Evolutionary conservation across 1,284 basidiomycete genomes (phyloP), one percentile per base, ranked within the genome.

Genomic region (Pseudozyma tsukubaensis): DNA sequence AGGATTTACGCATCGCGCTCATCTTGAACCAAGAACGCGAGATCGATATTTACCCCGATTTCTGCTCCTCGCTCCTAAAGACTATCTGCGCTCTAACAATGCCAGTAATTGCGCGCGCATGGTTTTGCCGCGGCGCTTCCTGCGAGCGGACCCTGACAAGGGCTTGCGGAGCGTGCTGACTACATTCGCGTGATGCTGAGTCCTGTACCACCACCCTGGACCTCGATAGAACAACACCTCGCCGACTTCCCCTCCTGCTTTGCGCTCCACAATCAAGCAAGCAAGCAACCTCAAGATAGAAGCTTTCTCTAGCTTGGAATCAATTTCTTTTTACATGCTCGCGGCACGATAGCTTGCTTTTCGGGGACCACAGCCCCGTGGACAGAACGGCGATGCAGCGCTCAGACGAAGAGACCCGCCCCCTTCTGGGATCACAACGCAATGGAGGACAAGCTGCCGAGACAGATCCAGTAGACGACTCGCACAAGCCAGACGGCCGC

Each of bases 361-460:
- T n/a, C n/a, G 14, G 14, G 14, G 40, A 42, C 40, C 40, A 7
- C 18, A 16, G 14, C 7, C 14, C 7, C 14, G 18, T 7, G 21
- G 16, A 10, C 49, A 24, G 12, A 18, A 37, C 44, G 29, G 16
- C 32, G 21, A 63, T 68, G 65, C 65, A 62, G 54, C 50, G 21
- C 40, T 53, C 60, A 7, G 35, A 59, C 34, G 52, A 52, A 29
- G 67, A 64, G 44, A 42, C 56, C 24, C 67, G 53, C 16, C 67
- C 61, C 21, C 57, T 70, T 18, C 37, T 70, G 52, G 52, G 53
- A 29, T 42, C 36, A 8, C 13, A 48, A 42, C 49, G 42, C n/a
- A 24, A 32, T 11, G n/a, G 36, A 21, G 24, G 29, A 19, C 45
- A 51, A 36, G 43, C 40, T 34, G 60, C 55, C n/a, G 48, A 54